Evolutionary conservation across 2,329 filamentous ascomycete species (phyloP), one percentile per base, ranked within the genome.

Genomic region (Aspergillus candidus): DNA sequence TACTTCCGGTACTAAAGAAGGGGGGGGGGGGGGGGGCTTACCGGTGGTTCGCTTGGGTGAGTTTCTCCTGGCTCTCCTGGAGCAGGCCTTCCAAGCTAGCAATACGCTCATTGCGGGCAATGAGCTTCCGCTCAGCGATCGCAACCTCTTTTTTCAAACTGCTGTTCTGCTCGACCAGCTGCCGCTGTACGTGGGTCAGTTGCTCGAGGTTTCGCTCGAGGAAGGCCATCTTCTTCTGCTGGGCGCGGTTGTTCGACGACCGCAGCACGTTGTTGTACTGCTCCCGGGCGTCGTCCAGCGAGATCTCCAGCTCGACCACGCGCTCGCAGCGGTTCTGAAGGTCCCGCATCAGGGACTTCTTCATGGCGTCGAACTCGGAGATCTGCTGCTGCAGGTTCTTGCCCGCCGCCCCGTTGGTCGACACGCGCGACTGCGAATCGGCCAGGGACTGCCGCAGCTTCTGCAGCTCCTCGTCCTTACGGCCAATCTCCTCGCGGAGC

Each of bases 221-320:
- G 78, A 98, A 98, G 12, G 93, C 94, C 87, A 98, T 97, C 80
- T 98, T 98, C 85, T 98, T 98, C 72, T 98, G 93, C 73, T 98
- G 93, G 17, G 93, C 91, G 47, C 93, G 86, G 75, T 94, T 97
- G 76, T 98, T 98, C 55, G 88, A 95, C 39, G 88, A 93, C 44
- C 91, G 84, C 46, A 98, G 79, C 48, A 98, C 93, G 59, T 95
- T 96, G 76, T 98, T 97, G 74, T 98, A 98, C 72, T 98, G 93
- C 74, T 98, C 93, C 44, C 93, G 82, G 1, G 93, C 96, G 74
- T 96, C 90, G 63, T 98, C 93, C 40, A 98, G 79, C 31, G 88
- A 94, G 60, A 98, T 98, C 70, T 98, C 93, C 22, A 98, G 82
- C 74, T 98, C 93, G 13, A 98, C 93, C 30, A 98, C 90, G 54